These are phyloP conservation scores for Zasmidium cellare DNA, from an alignment of 2,329 filamentous ascomycete species.

Conservation along the genomic window DNA sequence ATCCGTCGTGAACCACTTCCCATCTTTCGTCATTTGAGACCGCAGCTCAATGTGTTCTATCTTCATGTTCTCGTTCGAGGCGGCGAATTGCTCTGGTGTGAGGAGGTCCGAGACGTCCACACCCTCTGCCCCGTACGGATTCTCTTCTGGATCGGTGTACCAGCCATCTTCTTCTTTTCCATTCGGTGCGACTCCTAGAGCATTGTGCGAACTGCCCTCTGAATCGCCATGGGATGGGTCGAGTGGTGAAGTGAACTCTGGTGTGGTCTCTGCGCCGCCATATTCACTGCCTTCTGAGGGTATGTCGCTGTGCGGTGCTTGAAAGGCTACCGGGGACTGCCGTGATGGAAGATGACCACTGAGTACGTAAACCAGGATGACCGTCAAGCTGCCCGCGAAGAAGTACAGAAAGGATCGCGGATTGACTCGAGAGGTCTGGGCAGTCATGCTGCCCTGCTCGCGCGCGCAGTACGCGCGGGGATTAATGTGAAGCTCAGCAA, in stretches of 20 bases:
- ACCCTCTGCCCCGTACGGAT: not conserved
- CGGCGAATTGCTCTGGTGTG: conserved; percentile 1
- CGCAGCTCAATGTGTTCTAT: conserved; percentile 6
- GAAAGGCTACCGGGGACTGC: not conserved
- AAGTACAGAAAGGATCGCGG: not conserved
- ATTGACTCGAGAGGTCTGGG: not conserved
- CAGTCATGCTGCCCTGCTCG: not conserved
- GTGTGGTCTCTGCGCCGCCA: too few relatives aligned
- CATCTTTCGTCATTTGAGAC: conserved; percentile 8
- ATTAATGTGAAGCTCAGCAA: not conserved
- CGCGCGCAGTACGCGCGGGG: not conserved
- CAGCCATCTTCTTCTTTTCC: not conserved
- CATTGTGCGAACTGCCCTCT: too few relatives aligned
- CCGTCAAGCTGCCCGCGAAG: not conserved
- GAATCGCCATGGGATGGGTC: not conserved
- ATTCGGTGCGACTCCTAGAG: not conserved
- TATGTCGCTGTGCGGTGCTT: not conserved
- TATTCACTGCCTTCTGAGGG: too few relatives aligned
- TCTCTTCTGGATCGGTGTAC: not conserved
- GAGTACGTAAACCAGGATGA: not conserved
- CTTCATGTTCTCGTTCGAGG: conserved; percentile 9
- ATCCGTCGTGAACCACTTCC: conserved; percentile 7
- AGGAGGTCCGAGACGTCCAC: not conserved
- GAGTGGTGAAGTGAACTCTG: not conserved
- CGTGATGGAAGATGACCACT: not conserved